These are phyloP conservation scores for Nemania abortiva DNA, from an alignment of 2,329 filamentous ascomycete species.

Conservation along the genomic window DNA sequence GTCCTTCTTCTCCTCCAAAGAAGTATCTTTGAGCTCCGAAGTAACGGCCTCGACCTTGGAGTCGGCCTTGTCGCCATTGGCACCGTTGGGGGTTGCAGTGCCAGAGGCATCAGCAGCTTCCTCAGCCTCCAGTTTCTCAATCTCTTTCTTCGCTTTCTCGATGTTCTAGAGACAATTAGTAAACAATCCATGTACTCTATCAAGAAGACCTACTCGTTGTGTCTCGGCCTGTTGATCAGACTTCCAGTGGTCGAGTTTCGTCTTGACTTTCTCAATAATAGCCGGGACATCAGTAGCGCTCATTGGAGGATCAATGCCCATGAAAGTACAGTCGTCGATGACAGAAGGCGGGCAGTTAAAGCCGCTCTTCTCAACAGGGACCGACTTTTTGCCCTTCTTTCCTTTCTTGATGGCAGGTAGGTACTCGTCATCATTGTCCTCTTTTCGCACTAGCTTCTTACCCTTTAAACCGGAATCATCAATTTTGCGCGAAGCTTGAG, in stretches of 20 bases:
- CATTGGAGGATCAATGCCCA: conserved; percentile 90
- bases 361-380: conserved; percentile 61
- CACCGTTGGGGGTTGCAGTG: conserved; percentile 58
- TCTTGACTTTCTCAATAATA: conserved; percentile 88
- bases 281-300: conserved; percentile 83
- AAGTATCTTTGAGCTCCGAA: conserved; percentile 64
- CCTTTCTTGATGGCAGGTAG: conserved; percentile 85
- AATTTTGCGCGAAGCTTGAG: conserved; percentile 83
- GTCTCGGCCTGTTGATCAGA: conserved; percentile 90
- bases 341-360: conserved; percentile 92
- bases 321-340: conserved; percentile 87
- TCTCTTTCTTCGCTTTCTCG: conserved; percentile 95
- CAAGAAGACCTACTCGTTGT: conserved; percentile 75
- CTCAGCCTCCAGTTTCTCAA: conserved; percentile 84
- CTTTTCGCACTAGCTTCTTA: conserved; percentile 84
- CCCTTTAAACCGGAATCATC: conserved; percentile 89
- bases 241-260: conserved; percentile 93
- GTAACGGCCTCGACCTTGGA: conserved; percentile 67
- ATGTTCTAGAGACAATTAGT: conserved; percentile 78
- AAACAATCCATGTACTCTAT: conserved; percentile 14
- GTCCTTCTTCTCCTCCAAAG: conserved; percentile 65
- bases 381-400: conserved; percentile 85
- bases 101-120: conserved; percentile 64
- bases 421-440: conserved; percentile 89
- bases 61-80: conserved; percentile 61